These are phyloP conservation scores for Wallacemonas rigidus DNA, from an alignment of 208 protist genomes.

Conservation along the genomic window DNA sequence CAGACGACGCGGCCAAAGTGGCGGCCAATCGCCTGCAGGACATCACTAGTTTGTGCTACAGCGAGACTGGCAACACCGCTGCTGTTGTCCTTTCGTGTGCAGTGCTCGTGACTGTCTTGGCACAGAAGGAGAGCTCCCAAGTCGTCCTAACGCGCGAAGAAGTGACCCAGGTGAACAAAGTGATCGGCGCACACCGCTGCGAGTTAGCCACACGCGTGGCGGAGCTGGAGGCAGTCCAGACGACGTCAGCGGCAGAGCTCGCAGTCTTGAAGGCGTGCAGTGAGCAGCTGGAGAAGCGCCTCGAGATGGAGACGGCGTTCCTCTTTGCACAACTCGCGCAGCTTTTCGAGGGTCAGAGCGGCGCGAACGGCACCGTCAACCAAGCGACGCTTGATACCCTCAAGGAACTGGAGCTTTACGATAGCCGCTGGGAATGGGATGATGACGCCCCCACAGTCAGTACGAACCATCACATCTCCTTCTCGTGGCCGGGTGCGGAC, in stretches of 20 bases:
- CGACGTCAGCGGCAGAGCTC: neutral
- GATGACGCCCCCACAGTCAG: slow-evolving; percentile 15
- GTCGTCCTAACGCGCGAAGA: slow-evolving; percentile 2
- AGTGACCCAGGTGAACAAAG: neutral
- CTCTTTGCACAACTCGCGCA: neutral
- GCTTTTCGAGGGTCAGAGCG: neutral
- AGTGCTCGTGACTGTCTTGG: neutral
- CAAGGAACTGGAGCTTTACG: slow-evolving; percentile 21
- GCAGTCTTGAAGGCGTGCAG: neutral
- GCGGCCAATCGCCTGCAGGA: neutral
- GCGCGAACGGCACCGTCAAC: slow-evolving; percentile 3
- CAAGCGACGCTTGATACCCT: slow-evolving; percentile 11
- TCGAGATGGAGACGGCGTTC: slow-evolving; percentile 4
- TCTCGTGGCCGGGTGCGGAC: slow-evolving; percentile 37
- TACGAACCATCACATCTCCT: slow-evolving; percentile 37
- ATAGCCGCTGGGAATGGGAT: slow-evolving; percentile 23
- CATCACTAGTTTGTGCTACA: slow-evolving; percentile 1
- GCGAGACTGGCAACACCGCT: neutral
- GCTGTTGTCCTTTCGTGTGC: neutral
- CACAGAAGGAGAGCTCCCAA: neutral
- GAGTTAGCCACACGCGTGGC: neutral
- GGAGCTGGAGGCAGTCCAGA: neutral
- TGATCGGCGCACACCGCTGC: neutral
- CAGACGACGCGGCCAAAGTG: neutral
- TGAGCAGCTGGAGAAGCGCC: slow-evolving; percentile 4